These are phyloP conservation scores for Termitomyces titanicus DNA, from an alignment of 768 basidiomycete genomes.

Conservation along the genomic window DNA sequence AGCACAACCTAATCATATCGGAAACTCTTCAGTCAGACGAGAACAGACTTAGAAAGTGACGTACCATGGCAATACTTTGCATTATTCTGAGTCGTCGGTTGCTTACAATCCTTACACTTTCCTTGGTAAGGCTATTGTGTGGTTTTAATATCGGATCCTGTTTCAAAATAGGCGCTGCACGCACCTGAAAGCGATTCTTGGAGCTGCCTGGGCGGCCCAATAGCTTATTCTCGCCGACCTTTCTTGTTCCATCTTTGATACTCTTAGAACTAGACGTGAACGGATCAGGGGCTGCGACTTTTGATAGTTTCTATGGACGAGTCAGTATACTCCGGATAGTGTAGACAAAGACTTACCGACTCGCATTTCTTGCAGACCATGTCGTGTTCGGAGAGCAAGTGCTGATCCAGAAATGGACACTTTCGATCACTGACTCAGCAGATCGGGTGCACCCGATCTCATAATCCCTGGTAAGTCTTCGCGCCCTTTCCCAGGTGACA, in stretches of 20 bases:
- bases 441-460: slow-evolving; percentile 22
- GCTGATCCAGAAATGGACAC: background rate
- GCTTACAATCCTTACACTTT: slow-evolving; percentile 88
- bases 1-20: slow-evolving; percentile 60
- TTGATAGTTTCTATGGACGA: slow-evolving; percentile 77
- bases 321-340: slow-evolving; percentile 4
- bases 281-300: slow-evolving; percentile 86
- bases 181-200: slow-evolving; percentile 75
- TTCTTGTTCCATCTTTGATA: slow-evolving; percentile 79
- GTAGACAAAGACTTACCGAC: slow-evolving; percentile 40
- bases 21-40: slow-evolving; percentile 1
- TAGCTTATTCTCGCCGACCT: slow-evolving; percentile 84
- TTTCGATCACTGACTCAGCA: slow-evolving; percentile 32
- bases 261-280: slow-evolving; percentile 69
- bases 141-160: slow-evolving; percentile 12
- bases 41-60: slow-evolving; percentile 19
- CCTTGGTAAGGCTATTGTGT: slow-evolving; percentile 72
- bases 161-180: slow-evolving; percentile 22
- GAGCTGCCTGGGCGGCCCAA: slow-evolving; percentile 65
- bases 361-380: slow-evolving; percentile 93
- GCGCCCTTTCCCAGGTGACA: no score
- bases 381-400: slow-evolving; percentile 22
- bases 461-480: no score
- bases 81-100: slow-evolving; percentile 77
- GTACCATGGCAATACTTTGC: slow-evolving; percentile 88